These are phyloP conservation scores for Hyphodiscus hymeniophilus DNA, from an alignment of 495 filamentous ascomycete species.

Conservation along the genomic window DNA sequence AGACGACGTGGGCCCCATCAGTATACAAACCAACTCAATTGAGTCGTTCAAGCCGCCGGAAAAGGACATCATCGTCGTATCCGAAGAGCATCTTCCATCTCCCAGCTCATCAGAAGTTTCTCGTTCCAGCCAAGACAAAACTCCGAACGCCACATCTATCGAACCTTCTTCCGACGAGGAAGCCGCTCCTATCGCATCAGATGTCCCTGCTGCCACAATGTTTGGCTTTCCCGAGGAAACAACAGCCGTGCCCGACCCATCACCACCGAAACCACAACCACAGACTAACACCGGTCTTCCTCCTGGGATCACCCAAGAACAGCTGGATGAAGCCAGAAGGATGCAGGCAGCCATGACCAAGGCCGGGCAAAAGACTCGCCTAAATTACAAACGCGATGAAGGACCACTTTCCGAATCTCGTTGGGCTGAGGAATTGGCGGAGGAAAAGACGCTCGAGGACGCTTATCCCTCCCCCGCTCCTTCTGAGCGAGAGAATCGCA, in stretches of 20 bases:
- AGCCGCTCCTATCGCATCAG: neutral
- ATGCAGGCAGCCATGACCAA: slow-evolving; percentile 19
- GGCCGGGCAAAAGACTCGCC: slow-evolving; percentile 14
- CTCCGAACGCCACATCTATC: slow-evolving; percentile 8
- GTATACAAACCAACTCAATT: neutral
- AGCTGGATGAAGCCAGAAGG: slow-evolving; percentile 17
- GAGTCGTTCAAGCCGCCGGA: neutral
- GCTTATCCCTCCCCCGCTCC: neutral
- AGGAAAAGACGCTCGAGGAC: neutral
- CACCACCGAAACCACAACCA: slow-evolving; percentile 1
- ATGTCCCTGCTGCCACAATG: neutral
- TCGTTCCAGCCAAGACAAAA: neutral
- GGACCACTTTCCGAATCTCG: neutral
- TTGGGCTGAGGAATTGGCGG: slow-evolving; percentile 10
- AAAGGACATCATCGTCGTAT: neutral
- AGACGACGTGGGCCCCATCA: neutral
- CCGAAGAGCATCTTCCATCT: slow-evolving; percentile 1
- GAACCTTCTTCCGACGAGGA: slow-evolving; percentile 10
- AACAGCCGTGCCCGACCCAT: neutral
- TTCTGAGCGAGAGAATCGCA: slow-evolving; percentile 1
- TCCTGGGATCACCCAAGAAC: slow-evolving; percentile 15
- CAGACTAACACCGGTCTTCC: slow-evolving; percentile 6
- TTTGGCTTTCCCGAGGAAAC: slow-evolving; percentile 9
- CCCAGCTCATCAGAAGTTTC: slow-evolving; percentile 3
- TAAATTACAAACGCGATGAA: slow-evolving; percentile 6